These are phyloP conservation scores for Avena sativa DNA, from an alignment of 176 grass and related monocot genomes.

Conservation along the genomic window DNA sequence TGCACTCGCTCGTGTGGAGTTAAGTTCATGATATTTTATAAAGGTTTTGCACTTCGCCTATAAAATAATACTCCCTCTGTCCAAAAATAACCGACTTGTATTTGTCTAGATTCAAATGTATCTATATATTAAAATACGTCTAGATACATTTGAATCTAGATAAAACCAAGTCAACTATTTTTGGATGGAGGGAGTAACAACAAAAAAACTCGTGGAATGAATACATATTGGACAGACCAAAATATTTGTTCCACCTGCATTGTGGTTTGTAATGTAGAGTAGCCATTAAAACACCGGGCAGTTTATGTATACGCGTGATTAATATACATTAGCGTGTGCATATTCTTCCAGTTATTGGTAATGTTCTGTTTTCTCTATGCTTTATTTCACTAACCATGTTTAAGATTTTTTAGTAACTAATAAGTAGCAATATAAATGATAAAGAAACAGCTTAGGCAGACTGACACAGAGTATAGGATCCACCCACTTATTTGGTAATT, in stretches of 20 bases:
- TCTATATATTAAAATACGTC: too few relatives aligned
- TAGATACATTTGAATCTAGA: too few relatives aligned
- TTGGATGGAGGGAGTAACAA: not conserved
- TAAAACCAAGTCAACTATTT: too few relatives aligned
- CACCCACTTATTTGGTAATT: not conserved
- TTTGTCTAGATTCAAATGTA: too few relatives aligned
- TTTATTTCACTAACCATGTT: not conserved
- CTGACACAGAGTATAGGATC: not conserved
- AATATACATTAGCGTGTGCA: not conserved
- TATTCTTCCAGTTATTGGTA: not conserved
- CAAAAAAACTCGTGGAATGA: not conserved
- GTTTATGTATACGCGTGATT: too few relatives aligned
- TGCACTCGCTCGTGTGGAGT: not conserved
- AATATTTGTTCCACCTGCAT: not conserved
- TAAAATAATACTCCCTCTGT: not conserved
- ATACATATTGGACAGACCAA: not conserved
- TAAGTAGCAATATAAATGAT: not conserved
- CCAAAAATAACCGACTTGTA: too few relatives aligned
- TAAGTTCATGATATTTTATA: conserved; percentile 6
- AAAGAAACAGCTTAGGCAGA: not conserved
- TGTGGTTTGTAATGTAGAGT: not conserved
- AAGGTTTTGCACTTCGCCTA: not conserved
- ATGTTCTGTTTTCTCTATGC: not conserved
- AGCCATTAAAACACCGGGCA: not conserved
- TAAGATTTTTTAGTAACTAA: not conserved